Evolutionary conservation across 257 asterid species (phyloP).

Genomic region (Solanum arcanum): DNA sequence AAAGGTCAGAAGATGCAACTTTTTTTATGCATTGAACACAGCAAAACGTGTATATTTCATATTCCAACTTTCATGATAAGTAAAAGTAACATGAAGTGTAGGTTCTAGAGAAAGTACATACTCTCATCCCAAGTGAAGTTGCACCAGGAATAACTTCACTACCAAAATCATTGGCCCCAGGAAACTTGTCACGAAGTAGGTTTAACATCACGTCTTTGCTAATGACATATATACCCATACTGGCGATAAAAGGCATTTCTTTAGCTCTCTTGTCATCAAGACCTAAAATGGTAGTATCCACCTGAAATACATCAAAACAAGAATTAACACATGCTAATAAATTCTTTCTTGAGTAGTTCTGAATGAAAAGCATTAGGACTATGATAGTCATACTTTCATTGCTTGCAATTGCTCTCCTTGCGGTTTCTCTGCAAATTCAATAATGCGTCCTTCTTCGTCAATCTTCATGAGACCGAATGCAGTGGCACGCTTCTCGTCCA

Average conservation of each 20-base stretch:
- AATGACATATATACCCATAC: slow-evolving; percentile 95
- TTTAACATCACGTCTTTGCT: slow-evolving; percentile 86
- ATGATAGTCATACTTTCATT: slow-evolving; percentile 44
- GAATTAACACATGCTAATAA: neutral
- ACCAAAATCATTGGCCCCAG: slow-evolving; percentile 93
- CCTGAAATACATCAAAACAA: slow-evolving; percentile 28
- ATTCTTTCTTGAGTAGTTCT: neutral
- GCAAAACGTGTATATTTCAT: neutral
- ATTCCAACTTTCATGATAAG: neutral
- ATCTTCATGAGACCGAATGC: slow-evolving; percentile 95
- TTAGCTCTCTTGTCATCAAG: slow-evolving; percentile 88
- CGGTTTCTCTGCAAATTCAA: slow-evolving; percentile 90
- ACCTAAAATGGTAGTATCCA: slow-evolving; percentile 88
- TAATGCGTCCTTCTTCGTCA: slow-evolving; percentile 91
- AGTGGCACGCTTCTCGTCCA: slow-evolving; percentile 95
- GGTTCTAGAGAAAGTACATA: slow-evolving; percentile 16
- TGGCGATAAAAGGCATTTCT: slow-evolving; percentile 94
- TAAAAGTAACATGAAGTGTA: neutral
- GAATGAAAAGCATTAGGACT: neutral
- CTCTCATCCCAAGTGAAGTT: slow-evolving; percentile 76
- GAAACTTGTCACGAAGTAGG: slow-evolving; percentile 67
- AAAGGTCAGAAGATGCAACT: neutral
- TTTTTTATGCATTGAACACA: neutral
- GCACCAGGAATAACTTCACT: slow-evolving; percentile 99
- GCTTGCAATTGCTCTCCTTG: slow-evolving; percentile 83